These are phyloP conservation scores for Oenanthe sinensis DNA, from an alignment of 129 eudicot species.

Conservation along the genomic window DNA sequence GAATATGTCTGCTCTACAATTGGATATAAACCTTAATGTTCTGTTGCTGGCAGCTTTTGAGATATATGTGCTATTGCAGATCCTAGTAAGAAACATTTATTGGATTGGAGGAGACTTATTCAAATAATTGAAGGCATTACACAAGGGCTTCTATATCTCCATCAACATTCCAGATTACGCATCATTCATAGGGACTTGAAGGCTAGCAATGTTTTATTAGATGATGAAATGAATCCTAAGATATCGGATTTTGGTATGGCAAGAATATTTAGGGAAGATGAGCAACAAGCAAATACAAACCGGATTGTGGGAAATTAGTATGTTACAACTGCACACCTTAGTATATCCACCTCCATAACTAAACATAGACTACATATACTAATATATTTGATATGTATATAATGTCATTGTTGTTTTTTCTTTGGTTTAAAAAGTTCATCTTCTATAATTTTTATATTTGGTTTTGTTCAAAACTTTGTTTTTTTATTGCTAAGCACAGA, in stretches of 20 bases:
- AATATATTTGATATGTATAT: too few species aligned
- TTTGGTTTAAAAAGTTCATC: too few species aligned
- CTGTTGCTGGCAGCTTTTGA: not conserved
- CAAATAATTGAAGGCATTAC: constrained; percentile 19
- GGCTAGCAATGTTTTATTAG: constrained; percentile 17
- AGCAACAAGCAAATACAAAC: constrained; percentile 10
- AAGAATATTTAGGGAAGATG: constrained; percentile 18
- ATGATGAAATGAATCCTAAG: constrained; percentile 20
- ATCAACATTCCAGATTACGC: constrained; percentile 11
- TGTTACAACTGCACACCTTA: not conserved
- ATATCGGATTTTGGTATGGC: constrained; percentile 28
- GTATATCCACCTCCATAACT: not conserved
- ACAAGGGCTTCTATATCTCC: constrained; percentile 22
- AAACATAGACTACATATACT: not conserved
- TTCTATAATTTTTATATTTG: too few species aligned
- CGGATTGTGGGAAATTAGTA: constrained; percentile 41
- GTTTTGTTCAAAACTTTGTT: too few species aligned
- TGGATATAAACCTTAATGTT: not conserved
- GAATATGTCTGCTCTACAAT: not conserved
- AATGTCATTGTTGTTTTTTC: too few species aligned
- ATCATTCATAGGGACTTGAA: constrained; percentile 14
- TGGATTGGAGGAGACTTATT: constrained; percentile 21
- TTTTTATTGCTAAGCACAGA: too few species aligned
- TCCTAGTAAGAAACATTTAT: not conserved
- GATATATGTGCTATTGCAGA: constrained; percentile 5